Conservation (phyloP, 306 rosid genomes). For the Quercus dentata region DNA sequence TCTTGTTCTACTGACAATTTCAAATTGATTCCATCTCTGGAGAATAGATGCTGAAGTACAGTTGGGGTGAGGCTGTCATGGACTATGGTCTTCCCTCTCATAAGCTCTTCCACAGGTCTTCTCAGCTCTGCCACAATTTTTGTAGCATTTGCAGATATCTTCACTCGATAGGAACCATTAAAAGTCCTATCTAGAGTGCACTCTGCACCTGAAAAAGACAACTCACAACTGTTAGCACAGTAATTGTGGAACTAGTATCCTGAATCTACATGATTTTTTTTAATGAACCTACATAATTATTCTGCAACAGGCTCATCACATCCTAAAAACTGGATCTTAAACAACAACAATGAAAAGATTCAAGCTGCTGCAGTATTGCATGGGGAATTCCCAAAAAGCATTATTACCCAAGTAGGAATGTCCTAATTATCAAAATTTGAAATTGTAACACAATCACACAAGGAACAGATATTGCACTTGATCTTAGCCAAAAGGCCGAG, state of each 20-base stretch:
- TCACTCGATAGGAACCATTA: conserved; percentile 72
- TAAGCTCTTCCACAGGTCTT: conserved; percentile 69
- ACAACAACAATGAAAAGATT: too few relatives aligned
- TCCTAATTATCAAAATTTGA: not conserved
- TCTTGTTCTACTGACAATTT: conserved; percentile 53
- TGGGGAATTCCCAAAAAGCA: too few relatives aligned
- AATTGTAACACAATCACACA: not conserved
- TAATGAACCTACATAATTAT: too few relatives aligned
- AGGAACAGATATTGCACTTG: too few relatives aligned
- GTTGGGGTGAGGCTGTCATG: conserved; percentile 61
- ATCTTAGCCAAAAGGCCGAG: too few relatives aligned
- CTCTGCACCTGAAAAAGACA: conserved; percentile 58
- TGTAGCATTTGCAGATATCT: conserved; percentile 86
- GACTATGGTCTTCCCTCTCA: conserved; percentile 63
- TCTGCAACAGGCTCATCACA: too few relatives aligned
- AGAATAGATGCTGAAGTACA: conserved; percentile 55
- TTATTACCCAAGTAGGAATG: not conserved
- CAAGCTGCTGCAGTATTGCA: too few relatives aligned
- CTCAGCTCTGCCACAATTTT: conserved; percentile 73
- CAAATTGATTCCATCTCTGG: conserved; percentile 66
- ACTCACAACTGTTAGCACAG: conserved; percentile 18
- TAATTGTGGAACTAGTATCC: not conserved
- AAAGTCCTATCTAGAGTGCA: conserved; percentile 40
- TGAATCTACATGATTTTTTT: not conserved
- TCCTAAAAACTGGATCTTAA: too few relatives aligned